phyloP scores from a whole-genome alignment of 805 yeast species.

The Yamadazyma olivae region DNA sequence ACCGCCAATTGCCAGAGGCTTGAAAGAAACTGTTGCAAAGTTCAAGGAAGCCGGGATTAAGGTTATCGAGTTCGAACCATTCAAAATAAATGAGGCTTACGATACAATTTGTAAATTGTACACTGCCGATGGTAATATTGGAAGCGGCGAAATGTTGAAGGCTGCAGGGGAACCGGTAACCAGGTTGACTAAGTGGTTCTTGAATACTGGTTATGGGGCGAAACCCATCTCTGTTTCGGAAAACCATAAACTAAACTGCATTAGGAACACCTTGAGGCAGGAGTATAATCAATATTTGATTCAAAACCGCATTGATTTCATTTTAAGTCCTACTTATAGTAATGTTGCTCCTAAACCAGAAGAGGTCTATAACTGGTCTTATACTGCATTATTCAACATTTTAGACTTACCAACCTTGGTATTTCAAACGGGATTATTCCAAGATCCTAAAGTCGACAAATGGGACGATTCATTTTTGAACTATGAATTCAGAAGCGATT shows the following conservation, averaged over 20 bases:
- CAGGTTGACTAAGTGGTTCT: constrained; percentile 60
- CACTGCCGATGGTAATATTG: constrained; percentile 64
- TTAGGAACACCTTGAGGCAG: constrained; percentile 57
- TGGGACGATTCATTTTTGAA: constrained; percentile 34
- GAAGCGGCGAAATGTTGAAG: constrained; percentile 47
- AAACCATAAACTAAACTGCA: constrained; percentile 49
- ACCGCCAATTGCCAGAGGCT: constrained; percentile 63
- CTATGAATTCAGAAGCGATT: constrained; percentile 41
- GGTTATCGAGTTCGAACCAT: constrained; percentile 54
- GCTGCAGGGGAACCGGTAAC: constrained; percentile 68
- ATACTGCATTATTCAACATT: constrained; percentile 71
- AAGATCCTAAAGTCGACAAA: constrained; percentile 52
- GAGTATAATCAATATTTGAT: constrained; percentile 54
- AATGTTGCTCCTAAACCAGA: constrained; percentile 69
- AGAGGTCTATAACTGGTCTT: constrained; percentile 72
- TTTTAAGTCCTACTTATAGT: constrained; percentile 64
- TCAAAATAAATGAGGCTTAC: constrained; percentile 56
- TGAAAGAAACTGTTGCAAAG: constrained; percentile 51
- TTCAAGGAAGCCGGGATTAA: constrained; percentile 57
- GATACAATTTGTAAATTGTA: constrained; percentile 57
- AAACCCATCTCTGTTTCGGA: constrained; percentile 44
- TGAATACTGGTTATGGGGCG: constrained; percentile 58
- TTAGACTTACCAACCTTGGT: constrained; percentile 67
- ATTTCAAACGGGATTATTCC: constrained; percentile 59
- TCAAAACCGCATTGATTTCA: constrained; percentile 56